Evolutionary conservation across 2,329 filamentous ascomycete genomes (phyloP), one percentile per base, ranked within the genome.

Genomic region (Fusarium mangiferae): DNA sequence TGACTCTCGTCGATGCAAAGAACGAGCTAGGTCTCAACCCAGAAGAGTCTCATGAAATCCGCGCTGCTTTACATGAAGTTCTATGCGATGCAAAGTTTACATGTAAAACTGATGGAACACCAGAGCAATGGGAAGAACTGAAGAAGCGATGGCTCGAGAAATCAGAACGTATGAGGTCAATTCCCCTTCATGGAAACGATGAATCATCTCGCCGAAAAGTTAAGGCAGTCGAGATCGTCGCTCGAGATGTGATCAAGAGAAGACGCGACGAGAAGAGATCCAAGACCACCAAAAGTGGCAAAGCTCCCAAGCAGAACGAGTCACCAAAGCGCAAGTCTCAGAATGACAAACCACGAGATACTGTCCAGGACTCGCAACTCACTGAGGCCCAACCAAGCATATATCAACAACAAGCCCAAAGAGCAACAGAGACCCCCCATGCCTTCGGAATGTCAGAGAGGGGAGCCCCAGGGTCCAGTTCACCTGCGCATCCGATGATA

Each of bases 161-260:
- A 35, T 91, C 88, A 0, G 83, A 85, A 14, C 79, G 90, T 9
- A 82, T 94, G 22, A 87, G 86, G 65, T 83, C 81, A 13, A 87
- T 94, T 14, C 84, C 85, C 1, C 82, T 84, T 0, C 86, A 85
- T 7, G 83, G 85, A 20, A 81, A 84, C 3, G 89, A 91, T 70
- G 85, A 88, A 5, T 83, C 87, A 28, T 85, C 90, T 62, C 78
- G 82, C 28, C 82, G 85, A 51, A 93, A 91, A 79, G 79, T 89
- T 39, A 91, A 89, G 73, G 92, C 92, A 3, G 81, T 95, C 52
- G 92, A 95, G 70, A 86, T 93, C 0, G 83, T 96, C 7, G 92
- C 92, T 59, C 88, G 91, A 58, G 93, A 96, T 81, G 92, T 94
- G 24, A 91, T 94, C 87, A 95, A 95, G 82, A 87, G 94, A 54